Evolutionary conservation across 169 alveolate genomes (phyloP).

Genomic region (Plasmodium yoelii): DNA sequence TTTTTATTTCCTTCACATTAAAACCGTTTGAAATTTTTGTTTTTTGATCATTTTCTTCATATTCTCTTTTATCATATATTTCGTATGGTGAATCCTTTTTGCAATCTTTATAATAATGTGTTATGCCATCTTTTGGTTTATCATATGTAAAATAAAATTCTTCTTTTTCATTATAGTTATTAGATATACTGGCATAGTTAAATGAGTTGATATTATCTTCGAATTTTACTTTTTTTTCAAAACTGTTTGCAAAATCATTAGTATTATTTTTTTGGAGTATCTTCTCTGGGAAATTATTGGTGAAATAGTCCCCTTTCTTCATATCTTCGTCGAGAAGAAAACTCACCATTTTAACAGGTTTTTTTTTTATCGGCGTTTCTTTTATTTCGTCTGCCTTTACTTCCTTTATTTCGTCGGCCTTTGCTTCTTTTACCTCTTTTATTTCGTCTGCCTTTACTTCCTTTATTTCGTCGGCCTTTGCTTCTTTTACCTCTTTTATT

Average conservation of each 20-base stretch:
- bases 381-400: background rate
- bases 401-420: no score
- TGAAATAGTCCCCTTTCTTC: background rate
- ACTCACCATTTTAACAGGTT: slow-evolving; percentile 48
- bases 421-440: slow-evolving; percentile 3
- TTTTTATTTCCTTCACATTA: background rate
- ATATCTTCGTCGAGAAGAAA: slow-evolving; percentile 38
- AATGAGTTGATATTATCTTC: no score
- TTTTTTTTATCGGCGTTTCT: slow-evolving; percentile 31
- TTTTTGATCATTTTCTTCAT: slow-evolving; percentile 10
- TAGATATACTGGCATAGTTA: slow-evolving; percentile 10
- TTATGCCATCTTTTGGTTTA: background rate
- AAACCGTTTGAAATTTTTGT: background rate
- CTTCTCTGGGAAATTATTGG: no score
- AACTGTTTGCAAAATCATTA: no score
- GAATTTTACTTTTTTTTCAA: no score
- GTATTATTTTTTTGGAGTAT: no score
- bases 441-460: no score
- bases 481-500: slow-evolving; percentile 5
- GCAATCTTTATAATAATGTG: slow-evolving; percentile 29
- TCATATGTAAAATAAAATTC: background rate
- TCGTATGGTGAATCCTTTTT: slow-evolving; percentile 13
- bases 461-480: background rate
- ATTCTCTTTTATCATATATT: slow-evolving; percentile 46
- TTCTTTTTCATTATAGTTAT: slow-evolving; percentile 1